Conservation (phyloP, 75 land plant species). For the Pinus tabuliformis region DNA sequence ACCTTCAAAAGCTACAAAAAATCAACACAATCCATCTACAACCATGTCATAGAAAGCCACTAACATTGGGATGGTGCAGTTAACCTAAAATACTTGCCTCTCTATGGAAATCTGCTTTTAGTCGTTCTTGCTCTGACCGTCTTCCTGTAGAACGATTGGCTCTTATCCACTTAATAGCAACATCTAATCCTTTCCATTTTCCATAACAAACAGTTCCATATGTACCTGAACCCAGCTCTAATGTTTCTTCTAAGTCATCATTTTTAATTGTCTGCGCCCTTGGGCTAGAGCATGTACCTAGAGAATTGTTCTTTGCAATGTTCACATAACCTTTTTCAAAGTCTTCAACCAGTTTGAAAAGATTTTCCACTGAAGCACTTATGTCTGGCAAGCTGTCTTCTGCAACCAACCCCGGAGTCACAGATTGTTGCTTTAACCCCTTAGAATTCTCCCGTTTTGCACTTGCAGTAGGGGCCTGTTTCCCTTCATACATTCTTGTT, state of each 20-base stretch:
- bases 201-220: conserved; percentile 33
- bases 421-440: not conserved
- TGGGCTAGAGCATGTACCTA: conserved; percentile 68
- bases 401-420: not conserved
- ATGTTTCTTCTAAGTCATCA: conserved; percentile 20
- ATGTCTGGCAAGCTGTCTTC: not conserved
- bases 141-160: conserved; percentile 18
- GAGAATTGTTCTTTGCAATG: conserved; percentile 38
- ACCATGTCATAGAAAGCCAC: conserved; percentile 53
- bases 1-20: no score
- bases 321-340: conserved; percentile 23
- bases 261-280: conserved; percentile 43
- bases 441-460: not conserved
- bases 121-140: conserved; percentile 15
- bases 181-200: conserved; percentile 35
- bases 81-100: conserved; percentile 34
- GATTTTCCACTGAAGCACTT: not conserved
- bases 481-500: not conserved
- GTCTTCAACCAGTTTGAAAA: conserved; percentile 26
- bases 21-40: conserved; percentile 8
- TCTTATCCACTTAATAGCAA: conserved; percentile 32
- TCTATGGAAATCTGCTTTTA: conserved; percentile 35
- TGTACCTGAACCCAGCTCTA: conserved; percentile 30
- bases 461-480: no score
- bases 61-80: conserved; percentile 48